Evolutionary conservation across 768 basidiomycete species (phyloP).

Genomic region (Termitomyces sp.): DNA sequence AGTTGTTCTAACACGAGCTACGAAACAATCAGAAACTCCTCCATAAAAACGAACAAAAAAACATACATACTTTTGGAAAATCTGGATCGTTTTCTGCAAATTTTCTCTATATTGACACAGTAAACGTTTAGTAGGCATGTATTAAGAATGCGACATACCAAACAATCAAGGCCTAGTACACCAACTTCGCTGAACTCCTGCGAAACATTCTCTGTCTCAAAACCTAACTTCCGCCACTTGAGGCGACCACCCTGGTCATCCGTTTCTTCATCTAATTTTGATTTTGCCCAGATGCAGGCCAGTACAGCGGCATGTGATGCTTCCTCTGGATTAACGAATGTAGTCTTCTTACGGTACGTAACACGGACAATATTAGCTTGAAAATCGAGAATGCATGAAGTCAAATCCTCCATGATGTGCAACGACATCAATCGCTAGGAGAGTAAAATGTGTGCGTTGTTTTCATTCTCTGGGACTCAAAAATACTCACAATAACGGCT

Average conservation of each 20-base stretch:
- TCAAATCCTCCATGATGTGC: constrained; percentile 74
- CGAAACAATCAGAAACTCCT: constrained; percentile 9
- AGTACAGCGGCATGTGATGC: constrained; percentile 51
- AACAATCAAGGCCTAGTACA: constrained; percentile 74
- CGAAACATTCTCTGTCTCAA: constrained; percentile 66
- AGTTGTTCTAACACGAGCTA: constrained; percentile 78
- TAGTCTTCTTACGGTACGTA: constrained; percentile 75
- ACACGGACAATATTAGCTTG: constrained; percentile 81
- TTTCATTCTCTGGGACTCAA: neutral
- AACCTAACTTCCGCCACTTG: constrained; percentile 79
- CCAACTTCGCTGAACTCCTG: constrained; percentile 78
- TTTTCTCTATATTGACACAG: constrained; percentile 38
- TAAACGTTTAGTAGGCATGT: neutral
- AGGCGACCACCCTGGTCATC: constrained; percentile 42
- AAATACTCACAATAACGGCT: constrained; percentile 66
- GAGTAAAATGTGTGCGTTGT: neutral
- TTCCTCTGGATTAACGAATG: constrained; percentile 69
- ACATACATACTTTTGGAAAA: constrained; percentile 59
- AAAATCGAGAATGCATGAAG: constrained; percentile 82
- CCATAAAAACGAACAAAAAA: neutral
- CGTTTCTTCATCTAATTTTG: constrained; percentile 47
- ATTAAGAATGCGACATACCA: constrained; percentile 40
- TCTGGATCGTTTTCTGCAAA: constrained; percentile 69
- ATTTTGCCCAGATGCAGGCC: constrained; percentile 62
- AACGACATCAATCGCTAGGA: constrained; percentile 75